Evolutionary conservation across 192 early-diverging fungal genomes (phyloP).

Genomic region (Funneliformis geosporum): DNA sequence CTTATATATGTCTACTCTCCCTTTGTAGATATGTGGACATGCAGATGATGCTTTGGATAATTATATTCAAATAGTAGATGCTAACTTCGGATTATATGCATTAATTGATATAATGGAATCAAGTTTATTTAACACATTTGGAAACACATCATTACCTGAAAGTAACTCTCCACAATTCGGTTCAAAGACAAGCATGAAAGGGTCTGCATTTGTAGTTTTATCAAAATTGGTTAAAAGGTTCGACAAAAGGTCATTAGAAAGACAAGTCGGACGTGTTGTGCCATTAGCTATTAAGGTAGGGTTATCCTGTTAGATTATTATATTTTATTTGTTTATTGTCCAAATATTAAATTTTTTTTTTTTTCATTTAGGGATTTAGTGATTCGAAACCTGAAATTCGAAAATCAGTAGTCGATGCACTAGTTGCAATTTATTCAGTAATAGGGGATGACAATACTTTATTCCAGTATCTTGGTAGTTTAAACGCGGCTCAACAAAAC

Average conservation of each 20-base stretch:
- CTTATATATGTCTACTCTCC: neutral
- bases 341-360: neutral
- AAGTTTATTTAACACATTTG: neutral
- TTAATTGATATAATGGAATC: conserved; percentile 33
- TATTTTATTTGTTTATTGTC: neutral
- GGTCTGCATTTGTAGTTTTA: conserved; percentile 23
- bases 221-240: conserved; percentile 26
- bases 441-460: conserved; percentile 24
- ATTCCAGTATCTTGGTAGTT: conserved; percentile 22
- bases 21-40: conserved; percentile 4
- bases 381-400: conserved; percentile 25
- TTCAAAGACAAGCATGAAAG: neutral
- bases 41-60: conserved; percentile 22
- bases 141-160: neutral
- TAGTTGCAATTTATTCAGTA: conserved; percentile 28
- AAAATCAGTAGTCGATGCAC: conserved; percentile 28
- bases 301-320: neutral
- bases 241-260: conserved; percentile 26
- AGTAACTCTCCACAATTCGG: neutral
- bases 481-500: conserved; percentile 17
- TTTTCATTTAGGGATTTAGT: conserved; percentile 15
- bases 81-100: conserved; percentile 16
- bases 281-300: conserved; percentile 22
- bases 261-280: conserved; percentile 26
- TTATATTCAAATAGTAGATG: conserved; percentile 20